Conservation (phyloP, 345 rosid genomes). For the Ceriops tagal region DNA sequence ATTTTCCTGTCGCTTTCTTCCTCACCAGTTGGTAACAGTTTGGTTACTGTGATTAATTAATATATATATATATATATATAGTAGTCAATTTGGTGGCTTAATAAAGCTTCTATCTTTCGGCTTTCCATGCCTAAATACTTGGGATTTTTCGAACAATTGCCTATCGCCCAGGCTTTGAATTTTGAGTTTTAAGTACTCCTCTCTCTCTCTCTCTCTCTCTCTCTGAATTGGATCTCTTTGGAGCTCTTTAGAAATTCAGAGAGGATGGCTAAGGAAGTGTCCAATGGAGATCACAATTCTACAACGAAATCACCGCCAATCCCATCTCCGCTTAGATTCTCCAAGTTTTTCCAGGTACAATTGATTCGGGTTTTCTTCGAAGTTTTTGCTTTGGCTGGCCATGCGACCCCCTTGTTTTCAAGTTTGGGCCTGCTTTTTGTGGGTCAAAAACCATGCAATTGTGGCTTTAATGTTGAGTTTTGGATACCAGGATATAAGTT, state of each 20-base stretch:
- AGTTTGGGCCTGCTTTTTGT: not conserved
- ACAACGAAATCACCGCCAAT: conserved; percentile 54
- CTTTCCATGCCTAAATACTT: not conserved
- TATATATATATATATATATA: not conserved
- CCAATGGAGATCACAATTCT: conserved; percentile 46
- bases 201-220: not conserved
- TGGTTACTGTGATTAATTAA: conserved; percentile 11
- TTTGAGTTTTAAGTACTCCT: not conserved
- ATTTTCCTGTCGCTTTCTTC: not conserved
- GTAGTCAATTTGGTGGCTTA: conserved; percentile 1
- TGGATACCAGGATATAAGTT: not conserved
- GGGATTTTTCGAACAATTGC: not conserved
- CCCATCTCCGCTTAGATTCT: conserved; percentile 70
- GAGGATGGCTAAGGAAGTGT: conserved; percentile 41
- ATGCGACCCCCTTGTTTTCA: not conserved
- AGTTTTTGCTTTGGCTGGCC: not conserved
- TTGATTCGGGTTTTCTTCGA: not conserved
- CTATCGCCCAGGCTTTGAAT: not conserved
- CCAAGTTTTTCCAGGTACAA: conserved; percentile 67
- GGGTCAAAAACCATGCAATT: not conserved
- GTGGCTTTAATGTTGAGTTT: not conserved
- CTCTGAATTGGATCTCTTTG: not conserved
- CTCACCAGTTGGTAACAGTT: conserved; percentile 30
- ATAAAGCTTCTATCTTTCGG: conserved; percentile 21
- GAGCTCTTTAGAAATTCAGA: conserved; percentile 16